Conservation (phyloP, 805 yeast species). For the Tetrapisispora namnaoensis region DNA sequence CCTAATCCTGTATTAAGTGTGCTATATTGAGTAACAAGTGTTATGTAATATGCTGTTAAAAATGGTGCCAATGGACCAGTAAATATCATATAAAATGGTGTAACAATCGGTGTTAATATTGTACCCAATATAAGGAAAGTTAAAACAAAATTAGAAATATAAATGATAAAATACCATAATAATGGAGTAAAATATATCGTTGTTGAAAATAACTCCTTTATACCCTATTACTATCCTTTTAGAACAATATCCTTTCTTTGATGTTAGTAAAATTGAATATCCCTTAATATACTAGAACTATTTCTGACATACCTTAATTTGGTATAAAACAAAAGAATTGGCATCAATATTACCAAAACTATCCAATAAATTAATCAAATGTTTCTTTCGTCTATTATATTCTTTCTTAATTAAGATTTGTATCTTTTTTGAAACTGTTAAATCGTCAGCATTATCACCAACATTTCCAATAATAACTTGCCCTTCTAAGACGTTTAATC, state of each 20-base stretch:
- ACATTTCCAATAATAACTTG: too few species aligned
- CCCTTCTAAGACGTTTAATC: neutral
- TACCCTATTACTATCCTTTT: neutral
- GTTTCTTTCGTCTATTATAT: neutral
- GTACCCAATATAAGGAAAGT: neutral
- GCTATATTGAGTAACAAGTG: slow-evolving; percentile 1
- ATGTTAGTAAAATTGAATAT: neutral
- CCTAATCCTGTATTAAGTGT: neutral
- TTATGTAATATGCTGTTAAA: neutral
- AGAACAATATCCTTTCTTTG: too few species aligned
- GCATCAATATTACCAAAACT: slow-evolving; percentile 1
- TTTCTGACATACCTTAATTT: slow-evolving; percentile 1
- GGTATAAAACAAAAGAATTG: neutral
- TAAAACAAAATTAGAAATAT: neutral
- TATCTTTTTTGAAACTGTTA: neutral
- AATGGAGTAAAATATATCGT: neutral
- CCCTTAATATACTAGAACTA: neutral
- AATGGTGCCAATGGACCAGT: neutral
- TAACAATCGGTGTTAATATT: neutral
- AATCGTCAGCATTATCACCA: neutral
- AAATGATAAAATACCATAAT: neutral
- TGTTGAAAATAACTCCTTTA: neutral
- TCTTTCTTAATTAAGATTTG: neutral
- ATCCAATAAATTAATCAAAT: neutral
- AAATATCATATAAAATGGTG: slow-evolving; percentile 1